These are phyloP conservation scores for Aspergillus sp. DNA, from an alignment of 2,329 filamentous ascomycete species.

Conservation along the genomic window DNA sequence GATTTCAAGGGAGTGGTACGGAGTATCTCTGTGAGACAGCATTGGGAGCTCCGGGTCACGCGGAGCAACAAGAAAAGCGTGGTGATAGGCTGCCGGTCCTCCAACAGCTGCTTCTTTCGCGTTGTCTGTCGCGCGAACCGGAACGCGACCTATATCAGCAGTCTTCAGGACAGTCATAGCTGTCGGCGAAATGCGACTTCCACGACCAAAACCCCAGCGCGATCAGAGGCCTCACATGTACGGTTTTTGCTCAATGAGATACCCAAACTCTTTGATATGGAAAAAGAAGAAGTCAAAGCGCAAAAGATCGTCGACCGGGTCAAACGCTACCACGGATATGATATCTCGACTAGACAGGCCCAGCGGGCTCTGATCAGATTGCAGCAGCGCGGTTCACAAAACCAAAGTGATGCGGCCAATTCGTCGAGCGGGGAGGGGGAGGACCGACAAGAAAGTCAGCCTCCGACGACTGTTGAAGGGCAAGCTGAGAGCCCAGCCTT, in stretches of 20 bases:
- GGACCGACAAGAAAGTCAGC: constrained; percentile 32
- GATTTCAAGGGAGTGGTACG: constrained; percentile 45
- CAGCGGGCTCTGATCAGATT: constrained; percentile 43
- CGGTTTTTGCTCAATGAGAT: constrained; percentile 45
- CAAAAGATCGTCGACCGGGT: constrained; percentile 47
- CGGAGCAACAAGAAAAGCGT: constrained; percentile 48
- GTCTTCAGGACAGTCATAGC: constrained; percentile 44
- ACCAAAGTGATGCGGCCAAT: constrained; percentile 28
- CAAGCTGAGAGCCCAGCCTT: constrained; percentile 33
- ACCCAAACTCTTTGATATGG: constrained; percentile 45
- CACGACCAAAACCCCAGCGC: constrained; percentile 38
- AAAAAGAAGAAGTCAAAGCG: constrained; percentile 36
- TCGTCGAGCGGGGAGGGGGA: constrained; percentile 30
- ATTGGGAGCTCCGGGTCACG: constrained; percentile 47
- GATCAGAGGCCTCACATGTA: constrained; percentile 47
- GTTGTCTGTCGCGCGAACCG: constrained; percentile 48
- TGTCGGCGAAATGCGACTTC: constrained; percentile 38
- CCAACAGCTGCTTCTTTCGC: constrained; percentile 44
- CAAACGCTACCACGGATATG: constrained; percentile 47
- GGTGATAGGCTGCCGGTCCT: constrained; percentile 46
- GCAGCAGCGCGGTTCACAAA: constrained; percentile 35
- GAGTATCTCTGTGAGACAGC: constrained; percentile 46
- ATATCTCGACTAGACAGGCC: constrained; percentile 45
- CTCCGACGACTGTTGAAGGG: constrained; percentile 29
- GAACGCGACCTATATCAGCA: constrained; percentile 46